A percentile compares a stretch with the other conserved stretches of the same genome.
These are phyloP conservation scores for Bothriochloa decipiens DNA, from an alignment of 176 grass and related monocot genomes.

Conservation along the genomic window DNA sequence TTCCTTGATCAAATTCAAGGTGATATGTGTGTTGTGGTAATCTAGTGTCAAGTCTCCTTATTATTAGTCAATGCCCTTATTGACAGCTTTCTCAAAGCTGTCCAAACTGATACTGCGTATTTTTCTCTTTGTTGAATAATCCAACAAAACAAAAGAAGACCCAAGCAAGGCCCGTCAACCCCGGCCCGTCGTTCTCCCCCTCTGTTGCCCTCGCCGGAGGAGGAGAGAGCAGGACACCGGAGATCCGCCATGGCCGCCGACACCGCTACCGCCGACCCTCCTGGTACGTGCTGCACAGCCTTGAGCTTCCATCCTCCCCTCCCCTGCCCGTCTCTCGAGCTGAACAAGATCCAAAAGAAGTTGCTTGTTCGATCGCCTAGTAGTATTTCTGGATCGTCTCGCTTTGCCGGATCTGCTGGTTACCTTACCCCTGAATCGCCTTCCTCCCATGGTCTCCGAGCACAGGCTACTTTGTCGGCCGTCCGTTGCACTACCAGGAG, in stretches of 20 bases:
- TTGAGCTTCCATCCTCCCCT: not conserved
- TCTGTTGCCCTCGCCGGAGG: not conserved
- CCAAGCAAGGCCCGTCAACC: not conserved
- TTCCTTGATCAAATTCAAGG: not conserved
- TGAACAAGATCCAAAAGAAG: not conserved
- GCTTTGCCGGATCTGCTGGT: not conserved
- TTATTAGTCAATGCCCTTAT: not conserved
- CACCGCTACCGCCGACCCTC: not conserved
- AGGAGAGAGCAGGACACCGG: not conserved
- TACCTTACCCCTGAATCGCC: not conserved
- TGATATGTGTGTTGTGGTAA: not conserved
- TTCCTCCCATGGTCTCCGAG: not conserved
- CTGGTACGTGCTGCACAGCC: not conserved
- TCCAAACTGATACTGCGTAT: not conserved
- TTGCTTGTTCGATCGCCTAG: not conserved
- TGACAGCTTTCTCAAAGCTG: not conserved
- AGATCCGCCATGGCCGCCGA: not conserved
- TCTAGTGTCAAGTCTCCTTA: not conserved
- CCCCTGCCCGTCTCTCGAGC: not conserved
- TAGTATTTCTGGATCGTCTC: not conserved
- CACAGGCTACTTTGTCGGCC: conserved; percentile 13
- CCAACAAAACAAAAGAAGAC: not conserved
- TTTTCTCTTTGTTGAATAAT: no score
- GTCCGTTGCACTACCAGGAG: not conserved
- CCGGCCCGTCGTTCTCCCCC: not conserved